Conservation (phyloP, 371 early-diverging fungal species). For the Haplosporangium sp. region DNA sequence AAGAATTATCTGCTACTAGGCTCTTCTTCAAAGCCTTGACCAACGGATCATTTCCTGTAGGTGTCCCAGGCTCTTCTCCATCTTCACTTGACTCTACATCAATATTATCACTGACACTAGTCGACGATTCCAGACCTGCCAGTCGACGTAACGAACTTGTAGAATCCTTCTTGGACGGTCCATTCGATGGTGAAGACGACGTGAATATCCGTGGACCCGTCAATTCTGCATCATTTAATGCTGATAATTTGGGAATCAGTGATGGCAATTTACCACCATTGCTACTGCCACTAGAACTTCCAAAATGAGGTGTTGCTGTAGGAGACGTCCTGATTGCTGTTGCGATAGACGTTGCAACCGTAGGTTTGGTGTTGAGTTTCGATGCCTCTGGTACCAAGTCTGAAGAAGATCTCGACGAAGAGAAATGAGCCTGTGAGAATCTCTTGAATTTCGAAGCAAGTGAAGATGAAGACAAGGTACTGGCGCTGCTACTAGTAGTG, state of each 20-base stretch:
- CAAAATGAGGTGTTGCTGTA: slow-evolving; percentile 19
- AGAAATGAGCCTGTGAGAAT: slow-evolving; percentile 40
- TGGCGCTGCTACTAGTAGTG: slow-evolving; percentile 18
- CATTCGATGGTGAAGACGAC: slow-evolving; percentile 33
- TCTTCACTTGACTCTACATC: slow-evolving; percentile 14
- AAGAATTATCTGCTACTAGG: slow-evolving; percentile 1
- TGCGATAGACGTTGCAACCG: slow-evolving; percentile 49
- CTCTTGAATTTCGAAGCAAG: slow-evolving; percentile 46
- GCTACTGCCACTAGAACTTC: background rate
- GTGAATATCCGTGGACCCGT: slow-evolving; percentile 18
- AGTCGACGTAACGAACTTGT: slow-evolving; percentile 31
- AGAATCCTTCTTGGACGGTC: slow-evolving; percentile 39
- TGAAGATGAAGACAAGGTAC: slow-evolving; percentile 12
- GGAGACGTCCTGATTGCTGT: slow-evolving; percentile 46
- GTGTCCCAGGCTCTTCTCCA: slow-evolving; percentile 14
- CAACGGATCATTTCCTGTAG: slow-evolving; percentile 25
- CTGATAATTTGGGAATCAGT: slow-evolving; percentile 30
- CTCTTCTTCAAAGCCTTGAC: slow-evolving; percentile 22
- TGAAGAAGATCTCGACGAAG: slow-evolving; percentile 11
- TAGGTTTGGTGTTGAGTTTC: slow-evolving; percentile 52
- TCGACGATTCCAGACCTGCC: slow-evolving; percentile 37
- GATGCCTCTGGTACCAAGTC: slow-evolving; percentile 25
- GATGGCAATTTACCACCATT: slow-evolving; percentile 12
- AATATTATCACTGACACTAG: slow-evolving; percentile 25
- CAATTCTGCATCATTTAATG: slow-evolving; percentile 13